Evolutionary conservation across 352 stramenopile species (phyloP).

Genomic region (Peronospora destructor): DNA sequence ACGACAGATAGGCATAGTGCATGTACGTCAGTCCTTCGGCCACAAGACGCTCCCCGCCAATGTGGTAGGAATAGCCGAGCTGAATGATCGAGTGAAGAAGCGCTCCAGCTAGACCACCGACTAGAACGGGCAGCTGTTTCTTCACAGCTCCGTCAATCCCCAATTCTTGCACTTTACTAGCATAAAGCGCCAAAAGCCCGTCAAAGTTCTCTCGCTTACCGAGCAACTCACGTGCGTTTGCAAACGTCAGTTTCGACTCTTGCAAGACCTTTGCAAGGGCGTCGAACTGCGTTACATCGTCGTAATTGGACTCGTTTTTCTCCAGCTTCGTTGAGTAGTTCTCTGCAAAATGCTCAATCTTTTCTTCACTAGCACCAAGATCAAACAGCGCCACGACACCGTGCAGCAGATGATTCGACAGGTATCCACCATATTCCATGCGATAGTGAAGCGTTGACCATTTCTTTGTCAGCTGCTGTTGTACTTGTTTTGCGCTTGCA

Average conservation of each 20-base stretch:
- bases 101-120: slow-evolving; percentile 32
- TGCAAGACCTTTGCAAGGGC: slow-evolving; percentile 6
- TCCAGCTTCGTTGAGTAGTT: slow-evolving; percentile 30
- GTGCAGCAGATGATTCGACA: slow-evolving; percentile 35
- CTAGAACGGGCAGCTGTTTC: slow-evolving; percentile 31
- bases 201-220: slow-evolving; percentile 35
- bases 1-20: slow-evolving; percentile 32
- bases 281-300: slow-evolving; percentile 17
- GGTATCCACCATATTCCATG: slow-evolving; percentile 32
- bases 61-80: slow-evolving; percentile 34
- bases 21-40: slow-evolving; percentile 38
- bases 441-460: slow-evolving; percentile 30
- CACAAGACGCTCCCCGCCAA: slow-evolving; percentile 28
- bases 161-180: slow-evolving; percentile 19
- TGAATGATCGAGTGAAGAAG: slow-evolving; percentile 38
- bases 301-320: slow-evolving; percentile 8
- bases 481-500: slow-evolving; percentile 9
- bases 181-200: slow-evolving; percentile 25
- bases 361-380: slow-evolving; percentile 24
- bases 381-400: slow-evolving; percentile 31
- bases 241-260: slow-evolving; percentile 19
- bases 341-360: slow-evolving; percentile 25
- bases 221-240: slow-evolving; percentile 15
- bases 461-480: slow-evolving; percentile 15
- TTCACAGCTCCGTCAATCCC: slow-evolving; percentile 28